Conservation (phyloP, 352 stramenopile species). For the Globisporangium echinulatum region DNA sequence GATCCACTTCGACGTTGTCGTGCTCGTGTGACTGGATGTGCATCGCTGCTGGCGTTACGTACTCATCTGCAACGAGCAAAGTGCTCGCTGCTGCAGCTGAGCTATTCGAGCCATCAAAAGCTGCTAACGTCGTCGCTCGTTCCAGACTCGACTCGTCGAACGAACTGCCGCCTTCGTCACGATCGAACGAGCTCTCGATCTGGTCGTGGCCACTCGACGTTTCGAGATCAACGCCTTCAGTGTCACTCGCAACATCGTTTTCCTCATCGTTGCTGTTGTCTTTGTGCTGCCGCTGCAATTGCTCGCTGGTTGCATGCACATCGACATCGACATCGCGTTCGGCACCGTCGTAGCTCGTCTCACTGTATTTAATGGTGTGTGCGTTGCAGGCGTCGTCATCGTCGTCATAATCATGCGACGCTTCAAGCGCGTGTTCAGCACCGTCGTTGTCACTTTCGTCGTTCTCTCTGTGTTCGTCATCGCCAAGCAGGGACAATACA, state of each 20-base stretch:
- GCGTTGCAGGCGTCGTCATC: not conserved
- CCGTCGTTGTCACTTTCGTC: not conserved
- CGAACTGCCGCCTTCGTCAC: not conserved
- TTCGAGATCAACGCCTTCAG: not conserved
- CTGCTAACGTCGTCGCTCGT: not conserved
- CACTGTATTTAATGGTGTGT: not conserved
- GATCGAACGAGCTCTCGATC: slow-evolving; percentile 6
- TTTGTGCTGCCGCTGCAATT: too few relatives aligned
- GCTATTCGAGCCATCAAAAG: too few relatives aligned
- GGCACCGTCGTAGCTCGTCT: not conserved
- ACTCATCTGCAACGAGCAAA: too few relatives aligned
- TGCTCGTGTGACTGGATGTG: not conserved
- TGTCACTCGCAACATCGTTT: too few relatives aligned
- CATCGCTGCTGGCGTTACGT: not conserved
- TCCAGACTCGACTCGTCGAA: not conserved
- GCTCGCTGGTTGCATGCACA: not conserved
- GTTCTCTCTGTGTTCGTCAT: not conserved
- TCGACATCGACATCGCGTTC: too few relatives aligned
- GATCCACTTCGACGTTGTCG: slow-evolving; percentile 4
- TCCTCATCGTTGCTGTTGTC: too few relatives aligned
- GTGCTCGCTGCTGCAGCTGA: too few relatives aligned
- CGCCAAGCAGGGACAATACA: not conserved
- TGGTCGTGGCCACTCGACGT: not conserved
- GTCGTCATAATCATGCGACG: not conserved
- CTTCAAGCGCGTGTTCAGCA: not conserved